A percentile compares a stretch with the other conserved stretches of the same genome.
These are phyloP conservation scores for Colletotrichum lindemuthianum DNA, from an alignment of 2,329 filamentous ascomycete species.

Conservation along the genomic window DNA sequence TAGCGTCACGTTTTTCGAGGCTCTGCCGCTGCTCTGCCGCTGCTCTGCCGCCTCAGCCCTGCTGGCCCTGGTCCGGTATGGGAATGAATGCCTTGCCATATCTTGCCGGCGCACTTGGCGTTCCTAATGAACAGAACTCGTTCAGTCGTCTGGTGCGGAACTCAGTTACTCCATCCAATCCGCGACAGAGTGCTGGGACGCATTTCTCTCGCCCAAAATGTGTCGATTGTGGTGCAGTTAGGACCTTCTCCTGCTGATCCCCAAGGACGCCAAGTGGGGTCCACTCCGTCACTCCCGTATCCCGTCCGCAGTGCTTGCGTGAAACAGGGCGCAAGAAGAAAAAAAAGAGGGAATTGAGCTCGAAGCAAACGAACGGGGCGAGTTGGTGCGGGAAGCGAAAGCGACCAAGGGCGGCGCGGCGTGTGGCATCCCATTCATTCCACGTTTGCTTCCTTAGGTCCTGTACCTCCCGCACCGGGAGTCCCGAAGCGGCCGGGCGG, in stretches of 20 bases:
- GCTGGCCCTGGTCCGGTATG: background rate
- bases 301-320: slow-evolving; percentile 19
- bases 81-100: background rate
- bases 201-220: background rate
- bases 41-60: slow-evolving; percentile 14
- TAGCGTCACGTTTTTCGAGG: slow-evolving; percentile 20
- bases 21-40: slow-evolving; percentile 24
- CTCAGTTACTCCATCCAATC: slow-evolving; percentile 1
- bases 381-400: background rate
- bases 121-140: slow-evolving; percentile 7
- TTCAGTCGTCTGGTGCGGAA: background rate
- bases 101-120: slow-evolving; percentile 7
- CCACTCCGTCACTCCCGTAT: slow-evolving; percentile 29
- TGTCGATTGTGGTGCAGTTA: slow-evolving; percentile 16
- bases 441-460: too few species aligned
- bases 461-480: slow-evolving; percentile 10
- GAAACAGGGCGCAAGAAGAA: slow-evolving; percentile 8
- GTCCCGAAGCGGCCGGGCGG: slow-evolving; percentile 13
- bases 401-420: background rate
- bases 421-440: background rate
- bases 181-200: background rate
- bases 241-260: slow-evolving; percentile 23
- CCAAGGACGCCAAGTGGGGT: slow-evolving; percentile 26
- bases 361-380: background rate
- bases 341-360: background rate